Evolutionary conservation across 371 early-diverging fungal genomes (phyloP).

Genomic region (Mortierella sp.): DNA sequence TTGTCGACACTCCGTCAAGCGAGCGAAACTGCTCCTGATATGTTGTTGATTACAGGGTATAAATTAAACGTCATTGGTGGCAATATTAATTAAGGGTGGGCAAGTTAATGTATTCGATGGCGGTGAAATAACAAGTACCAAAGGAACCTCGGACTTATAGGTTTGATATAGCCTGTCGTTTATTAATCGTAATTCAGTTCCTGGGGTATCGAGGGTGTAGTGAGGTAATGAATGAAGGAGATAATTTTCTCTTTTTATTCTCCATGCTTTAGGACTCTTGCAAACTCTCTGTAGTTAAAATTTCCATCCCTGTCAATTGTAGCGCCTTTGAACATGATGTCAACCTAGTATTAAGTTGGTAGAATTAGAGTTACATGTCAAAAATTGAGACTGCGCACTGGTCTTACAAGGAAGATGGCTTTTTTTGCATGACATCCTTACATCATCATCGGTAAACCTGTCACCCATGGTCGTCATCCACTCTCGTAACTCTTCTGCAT

Average conservation of each 20-base stretch:
- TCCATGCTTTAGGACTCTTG: slow-evolving; percentile 93
- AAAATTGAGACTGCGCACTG: neutral
- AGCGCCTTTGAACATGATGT: slow-evolving; percentile 94
- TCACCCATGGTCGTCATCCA: slow-evolving; percentile 93
- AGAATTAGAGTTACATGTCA: neutral
- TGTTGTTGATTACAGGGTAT: too few species aligned
- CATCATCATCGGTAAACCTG: slow-evolving; percentile 91
- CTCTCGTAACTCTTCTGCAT: slow-evolving; percentile 84
- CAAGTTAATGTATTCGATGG: too few species aligned
- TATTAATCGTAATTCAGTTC: neutral
- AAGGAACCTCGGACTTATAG: too few species aligned
- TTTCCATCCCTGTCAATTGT: slow-evolving; percentile 82
- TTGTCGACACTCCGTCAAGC: too few species aligned
- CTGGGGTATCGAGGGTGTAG: too few species aligned
- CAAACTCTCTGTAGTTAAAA: slow-evolving; percentile 94
- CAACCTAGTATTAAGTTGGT: slow-evolving; percentile 68
- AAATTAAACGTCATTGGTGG: too few species aligned
- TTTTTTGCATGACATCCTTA: slow-evolving; percentile 39
- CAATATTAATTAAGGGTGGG: too few species aligned
- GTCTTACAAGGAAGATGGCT: too few species aligned
- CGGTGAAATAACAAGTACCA: too few species aligned
- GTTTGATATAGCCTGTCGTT: neutral
- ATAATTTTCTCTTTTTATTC: slow-evolving; percentile 64
- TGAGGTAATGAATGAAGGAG: too few species aligned
- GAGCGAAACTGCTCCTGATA: too few species aligned